Base-by-base conservation (phyloP, 2,329 filamentous ascomycete genomes). In the Lasiodiplodia citricola region DNA sequence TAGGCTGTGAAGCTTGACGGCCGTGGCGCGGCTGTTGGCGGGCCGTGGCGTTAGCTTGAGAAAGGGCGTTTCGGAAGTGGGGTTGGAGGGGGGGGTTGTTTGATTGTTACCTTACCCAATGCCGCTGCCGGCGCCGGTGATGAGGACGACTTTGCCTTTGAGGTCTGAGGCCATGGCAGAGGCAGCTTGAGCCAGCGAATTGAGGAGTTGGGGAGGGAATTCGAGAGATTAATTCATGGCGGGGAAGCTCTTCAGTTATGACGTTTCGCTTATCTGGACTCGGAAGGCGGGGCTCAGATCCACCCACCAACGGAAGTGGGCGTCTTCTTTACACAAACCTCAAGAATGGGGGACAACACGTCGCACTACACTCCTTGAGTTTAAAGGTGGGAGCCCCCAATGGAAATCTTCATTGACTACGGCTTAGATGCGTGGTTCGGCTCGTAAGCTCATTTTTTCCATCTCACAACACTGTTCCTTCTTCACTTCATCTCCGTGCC, bases 81-180 rank as follows among this genome's bases (percentile, higher is more conserved):
- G 57, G 41, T 21, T 13, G 8, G 5, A 6, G 41, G 41, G 13
- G 52, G 41, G 41, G 41, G 1, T 21, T 47, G 65, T 47, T 50
- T n/a, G 31, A 51, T 16, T 57, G 37, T 23, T 54, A 52, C 50
- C 82, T 93, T 94, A 74, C 92, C 92, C 77, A 97, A 96, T 62
- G 93, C 90, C 94, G 76, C 91, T 92, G 79, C 94, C 94, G 75
- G 91, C 93, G 74, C 94, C 94, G 67, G 94, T 97, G 73, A 97
- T 87, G 70, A 97, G 85, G 68, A 91, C 94, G 64, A 97, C 94
- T 77, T 92, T 92, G 77, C 92, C 94, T 73, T 87, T 91, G 82
- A 96, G 96, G 80, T 93, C 87, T 6, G 47, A 51, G n/a, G 66
- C 11, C 66, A 68, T 68, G 21, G 18, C 37, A 14, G 47, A 38